These are phyloP conservation scores for Megacollybia marginata DNA, from an alignment of 768 basidiomycete genomes.

Conservation along the genomic window DNA sequence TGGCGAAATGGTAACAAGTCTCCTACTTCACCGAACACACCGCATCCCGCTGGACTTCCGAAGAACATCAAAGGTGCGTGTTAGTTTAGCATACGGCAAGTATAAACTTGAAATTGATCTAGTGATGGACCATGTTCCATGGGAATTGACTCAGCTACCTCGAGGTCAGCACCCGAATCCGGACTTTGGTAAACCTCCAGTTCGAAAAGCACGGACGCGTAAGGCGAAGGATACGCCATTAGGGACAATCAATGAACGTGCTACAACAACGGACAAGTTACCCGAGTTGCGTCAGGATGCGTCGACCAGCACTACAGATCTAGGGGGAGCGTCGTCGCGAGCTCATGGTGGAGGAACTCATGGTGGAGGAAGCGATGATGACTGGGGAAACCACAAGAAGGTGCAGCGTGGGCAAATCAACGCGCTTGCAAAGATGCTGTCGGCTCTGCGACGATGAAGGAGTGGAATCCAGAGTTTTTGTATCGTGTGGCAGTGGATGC, in stretches of 20 bases:
- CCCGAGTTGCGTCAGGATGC: slow-evolving; percentile 49
- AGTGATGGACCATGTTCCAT: slow-evolving; percentile 77
- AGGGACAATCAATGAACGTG: slow-evolving; percentile 70
- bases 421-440: slow-evolving; percentile 87
- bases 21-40: slow-evolving; percentile 16
- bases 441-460: slow-evolving; percentile 59
- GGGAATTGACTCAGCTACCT: slow-evolving; percentile 65
- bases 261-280: slow-evolving; percentile 29
- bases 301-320: slow-evolving; percentile 69
- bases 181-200: slow-evolving; percentile 52
- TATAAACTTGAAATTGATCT: slow-evolving; percentile 6
- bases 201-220: slow-evolving; percentile 59
- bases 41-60: slow-evolving; percentile 24
- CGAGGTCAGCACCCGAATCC: slow-evolving; percentile 57
- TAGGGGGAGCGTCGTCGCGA: slow-evolving; percentile 27
- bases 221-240: slow-evolving; percentile 61
- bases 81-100: slow-evolving; percentile 11
- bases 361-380: slow-evolving; percentile 31
- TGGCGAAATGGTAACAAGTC: slow-evolving; percentile 49
- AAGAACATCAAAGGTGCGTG: slow-evolving; percentile 78
- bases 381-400: slow-evolving; percentile 52
- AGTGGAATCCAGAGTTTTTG: not conserved
- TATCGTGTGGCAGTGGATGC: not conserved
- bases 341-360: no score
- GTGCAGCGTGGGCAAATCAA: slow-evolving; percentile 88